Conservation (phyloP, 78 protist species). For the Blattamonas nauphoetae region DNA sequence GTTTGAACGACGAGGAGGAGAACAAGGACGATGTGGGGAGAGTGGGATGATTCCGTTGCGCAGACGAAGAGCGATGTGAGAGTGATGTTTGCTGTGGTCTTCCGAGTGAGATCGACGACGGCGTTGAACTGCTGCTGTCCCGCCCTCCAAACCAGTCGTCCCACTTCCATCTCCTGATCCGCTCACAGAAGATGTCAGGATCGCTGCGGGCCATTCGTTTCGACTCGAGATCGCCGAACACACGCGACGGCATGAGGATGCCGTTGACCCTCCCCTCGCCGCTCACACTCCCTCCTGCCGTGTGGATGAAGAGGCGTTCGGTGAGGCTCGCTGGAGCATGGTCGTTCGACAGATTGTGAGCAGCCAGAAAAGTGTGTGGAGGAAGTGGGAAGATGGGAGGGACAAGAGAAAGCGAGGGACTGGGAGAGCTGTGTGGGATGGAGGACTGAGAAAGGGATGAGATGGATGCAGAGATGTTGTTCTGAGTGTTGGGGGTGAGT, state of each 20-base stretch:
- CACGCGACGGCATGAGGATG: neutral
- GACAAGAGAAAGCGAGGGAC: neutral
- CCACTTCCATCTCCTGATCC: neutral
- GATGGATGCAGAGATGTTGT: neutral
- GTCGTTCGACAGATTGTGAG: neutral
- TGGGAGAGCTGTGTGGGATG: neutral
- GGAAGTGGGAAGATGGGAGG: neutral
- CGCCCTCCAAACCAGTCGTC: no score
- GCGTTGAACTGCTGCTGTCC: no score
- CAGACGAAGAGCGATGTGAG: no score
- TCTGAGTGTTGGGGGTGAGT: neutral
- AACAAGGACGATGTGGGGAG: no score
- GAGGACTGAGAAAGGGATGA: neutral
- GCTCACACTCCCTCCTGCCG: neutral
- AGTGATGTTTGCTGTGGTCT: no score
- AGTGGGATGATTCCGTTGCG: no score
- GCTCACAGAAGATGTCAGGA: neutral
- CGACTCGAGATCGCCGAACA: neutral
- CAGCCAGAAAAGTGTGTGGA: neutral
- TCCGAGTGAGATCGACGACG: no score
- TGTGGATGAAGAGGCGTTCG: neutral
- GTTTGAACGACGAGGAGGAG: no score
- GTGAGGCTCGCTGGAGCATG: neutral
- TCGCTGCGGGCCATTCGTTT: neutral
- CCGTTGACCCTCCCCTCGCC: neutral